These are phyloP conservation scores for Trametopsis cervina DNA, from an alignment of 768 basidiomycete genomes.

Conservation along the genomic window DNA sequence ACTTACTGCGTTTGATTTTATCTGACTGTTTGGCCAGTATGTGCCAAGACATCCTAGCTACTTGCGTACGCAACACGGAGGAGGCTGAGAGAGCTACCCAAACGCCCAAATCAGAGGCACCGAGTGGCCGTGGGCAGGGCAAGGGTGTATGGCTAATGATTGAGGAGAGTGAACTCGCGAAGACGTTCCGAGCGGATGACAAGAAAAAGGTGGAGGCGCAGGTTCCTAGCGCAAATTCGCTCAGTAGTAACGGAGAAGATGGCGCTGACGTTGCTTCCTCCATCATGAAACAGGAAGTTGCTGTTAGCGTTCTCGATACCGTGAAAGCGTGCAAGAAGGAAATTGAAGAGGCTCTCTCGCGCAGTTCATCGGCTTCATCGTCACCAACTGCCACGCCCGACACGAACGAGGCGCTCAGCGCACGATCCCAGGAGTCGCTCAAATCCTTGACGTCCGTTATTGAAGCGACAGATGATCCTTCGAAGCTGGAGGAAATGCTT, in stretches of 20 bases:
- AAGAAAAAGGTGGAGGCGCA: constrained; percentile 43
- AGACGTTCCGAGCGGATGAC: constrained; percentile 53
- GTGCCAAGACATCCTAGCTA: constrained; percentile 83
- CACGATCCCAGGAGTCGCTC: constrained; percentile 38
- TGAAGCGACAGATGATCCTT: constrained; percentile 49
- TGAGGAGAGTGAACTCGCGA: constrained; percentile 78
- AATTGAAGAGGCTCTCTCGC: constrained; percentile 22
- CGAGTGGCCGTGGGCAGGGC: constrained; percentile 43
- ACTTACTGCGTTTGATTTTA: not conserved
- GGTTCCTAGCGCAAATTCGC: constrained; percentile 14
- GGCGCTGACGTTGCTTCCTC: constrained; percentile 18
- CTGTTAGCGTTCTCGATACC: constrained; percentile 22
- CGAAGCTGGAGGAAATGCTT: constrained; percentile 61
- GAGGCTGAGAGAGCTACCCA: constrained; percentile 49
- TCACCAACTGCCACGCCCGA: constrained; percentile 14
- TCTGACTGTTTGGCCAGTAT: constrained; percentile 34
- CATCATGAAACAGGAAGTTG: constrained; percentile 16
- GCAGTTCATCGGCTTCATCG: constrained; percentile 18
- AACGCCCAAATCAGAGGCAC: constrained; percentile 17
- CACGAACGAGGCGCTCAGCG: constrained; percentile 40
- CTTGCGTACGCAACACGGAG: constrained; percentile 92
- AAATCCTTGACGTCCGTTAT: constrained; percentile 46
- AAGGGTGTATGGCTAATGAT: constrained; percentile 83
- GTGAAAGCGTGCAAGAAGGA: constrained; percentile 33
- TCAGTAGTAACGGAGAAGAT: constrained; percentile 9